Evolutionary conservation across 345 rosid species (phyloP), one percentile per base, ranked within the genome.

Genomic region (Pugionium cornutum): DNA sequence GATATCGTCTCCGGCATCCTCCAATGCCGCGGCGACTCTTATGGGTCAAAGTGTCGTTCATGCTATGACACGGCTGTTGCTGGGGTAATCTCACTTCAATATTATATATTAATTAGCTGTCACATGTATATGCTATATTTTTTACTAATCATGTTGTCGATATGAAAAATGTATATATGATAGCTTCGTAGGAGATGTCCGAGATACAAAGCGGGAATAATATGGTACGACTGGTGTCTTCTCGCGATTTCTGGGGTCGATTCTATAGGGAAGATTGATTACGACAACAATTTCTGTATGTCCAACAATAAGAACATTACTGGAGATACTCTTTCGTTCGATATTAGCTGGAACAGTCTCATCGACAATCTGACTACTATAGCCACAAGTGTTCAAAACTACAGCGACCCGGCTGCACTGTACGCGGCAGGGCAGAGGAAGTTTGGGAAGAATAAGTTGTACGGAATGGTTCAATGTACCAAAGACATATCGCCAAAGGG

Each of bases 1-100:
- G 52, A 58, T 66, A 30, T 29, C 50, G 79, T 75, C 6, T 28
- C 66, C 1, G 84, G 81, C 36, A 78, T 70, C 0, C 74, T 74
- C 1, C 82, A 83, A 26, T 84, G 94, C 59, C 80, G 82, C 1
- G 88, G 88, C 7, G 85, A 87, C n/a, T 76, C 78, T 27, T 48
- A 75, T 0, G n/a, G 70, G 18, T 5, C 69, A 0, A 77, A 75
- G 18, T 87, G 91, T 79, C 73, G 66, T 29, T 32, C 82, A 48
- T 85, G 91, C 64, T 56, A 75, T 4, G 57, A 52, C 0, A 58
- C 73, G 0, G 83, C 85, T 0, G 4, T 70, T 29, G 25, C 75
- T 0, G 76, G 66, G 56, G 73, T 87, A 58, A 35, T 28, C 1
- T 29, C 28, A 65, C 25, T 25, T 33, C 33, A 65, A 27, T 26